Conservation (phyloP, 768 basidiomycete genomes). For the Epithele typhae region DNA sequence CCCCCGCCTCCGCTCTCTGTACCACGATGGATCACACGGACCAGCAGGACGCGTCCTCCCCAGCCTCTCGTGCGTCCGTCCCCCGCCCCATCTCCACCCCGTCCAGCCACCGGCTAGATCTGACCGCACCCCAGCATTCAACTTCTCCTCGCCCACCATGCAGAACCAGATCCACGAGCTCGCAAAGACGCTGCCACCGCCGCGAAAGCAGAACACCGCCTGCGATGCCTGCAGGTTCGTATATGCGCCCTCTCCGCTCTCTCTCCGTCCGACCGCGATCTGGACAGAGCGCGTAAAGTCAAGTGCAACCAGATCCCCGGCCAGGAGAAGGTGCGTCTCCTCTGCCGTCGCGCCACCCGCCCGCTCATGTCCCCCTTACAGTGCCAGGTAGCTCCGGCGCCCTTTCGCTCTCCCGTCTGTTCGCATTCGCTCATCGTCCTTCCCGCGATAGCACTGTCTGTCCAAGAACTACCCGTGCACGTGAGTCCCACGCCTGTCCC, state of each 20-base stretch:
- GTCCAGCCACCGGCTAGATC: constrained; percentile 22
- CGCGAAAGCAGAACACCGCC: constrained; percentile 88
- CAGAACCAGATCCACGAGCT: constrained; percentile 83
- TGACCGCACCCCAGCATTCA: constrained; percentile 42
- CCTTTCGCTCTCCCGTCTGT: background rate
- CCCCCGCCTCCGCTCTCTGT: background rate
- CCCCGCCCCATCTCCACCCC: background rate
- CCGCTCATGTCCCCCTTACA: constrained; percentile 24
- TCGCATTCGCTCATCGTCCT: constrained; percentile 7
- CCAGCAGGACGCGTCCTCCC: constrained; percentile 6
- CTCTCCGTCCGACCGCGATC: constrained; percentile 1
- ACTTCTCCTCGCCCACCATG: constrained; percentile 59
- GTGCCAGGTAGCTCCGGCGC: constrained; percentile 55
- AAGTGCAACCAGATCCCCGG: constrained; percentile 83
- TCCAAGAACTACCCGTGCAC: constrained; percentile 92
- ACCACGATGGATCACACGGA: constrained; percentile 14
- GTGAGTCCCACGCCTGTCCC: constrained; percentile 42
- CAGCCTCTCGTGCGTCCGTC: constrained; percentile 12
- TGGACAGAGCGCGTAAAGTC: constrained; percentile 73
- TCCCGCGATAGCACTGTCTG: constrained; percentile 60
- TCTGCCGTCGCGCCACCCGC: constrained; percentile 13
- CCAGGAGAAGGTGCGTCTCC: constrained; percentile 66
- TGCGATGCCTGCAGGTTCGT: constrained; percentile 86
- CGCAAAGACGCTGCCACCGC: constrained; percentile 76
- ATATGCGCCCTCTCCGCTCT: background rate